Base-by-base conservation (phyloP, 2,329 filamentous ascomycete species). In the Colletotrichum sp. region DNA sequence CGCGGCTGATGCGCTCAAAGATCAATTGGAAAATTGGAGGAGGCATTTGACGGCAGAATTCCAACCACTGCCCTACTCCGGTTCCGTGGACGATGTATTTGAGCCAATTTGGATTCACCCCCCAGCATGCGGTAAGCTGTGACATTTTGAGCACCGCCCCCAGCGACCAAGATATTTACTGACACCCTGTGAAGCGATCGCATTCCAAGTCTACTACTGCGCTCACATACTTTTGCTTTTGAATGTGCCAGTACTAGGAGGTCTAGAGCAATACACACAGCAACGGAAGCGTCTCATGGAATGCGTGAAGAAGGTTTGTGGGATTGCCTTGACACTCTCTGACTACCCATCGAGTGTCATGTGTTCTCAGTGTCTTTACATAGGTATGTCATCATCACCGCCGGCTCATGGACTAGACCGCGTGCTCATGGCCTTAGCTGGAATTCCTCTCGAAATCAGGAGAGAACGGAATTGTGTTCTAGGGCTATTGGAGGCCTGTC, bases 11-110 rank as follows among this genome's bases (percentile, higher is more conserved):
- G 84, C 85, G 12, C 80, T 91, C 0, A 82, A 89, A 12, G 85
- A 86, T 36, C 86, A 88, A 79, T 80, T 91, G 6, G 85, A 88
- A 25, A 89, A 90, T 69, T 91, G 89, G 89, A 80, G 86, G 66
- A 79, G 81, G 13, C 83, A 84, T 65, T 78, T 89, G n/a, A 86
- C 85, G n/a, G 77, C 84, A 6, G 84, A 87, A 27, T 88, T 88
- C 74, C 80, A 84, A 6, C 85, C 86, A 0, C 82, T 89, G 12
- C 86, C 87, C 1, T 76, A 72, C 13, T 30, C 65, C 13, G 78
- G 61, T 19, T 74, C 70, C 1, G 30, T 59, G 11, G 69, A 44
- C 3, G 60, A 76, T 5, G 72, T 72, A 2, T 79, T 80, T 34
- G 60, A 78, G 60, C 74, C 78, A 8, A 76, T 77, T 2, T 75